These are phyloP conservation scores for Nicotiana paniculata DNA, from an alignment of 257 asterid genomes.

Conservation along the genomic window DNA sequence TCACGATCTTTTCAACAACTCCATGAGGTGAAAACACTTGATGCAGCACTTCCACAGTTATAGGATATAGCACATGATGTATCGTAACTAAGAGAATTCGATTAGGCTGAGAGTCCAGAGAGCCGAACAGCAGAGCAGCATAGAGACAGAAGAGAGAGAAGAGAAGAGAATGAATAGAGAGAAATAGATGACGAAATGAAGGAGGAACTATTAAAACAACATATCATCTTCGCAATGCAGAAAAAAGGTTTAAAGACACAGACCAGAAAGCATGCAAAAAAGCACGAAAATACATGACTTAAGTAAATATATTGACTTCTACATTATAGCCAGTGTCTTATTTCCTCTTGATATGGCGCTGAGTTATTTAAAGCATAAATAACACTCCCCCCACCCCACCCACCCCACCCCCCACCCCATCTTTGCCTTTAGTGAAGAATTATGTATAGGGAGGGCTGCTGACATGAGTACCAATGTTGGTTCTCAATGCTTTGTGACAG, in stretches of 20 bases:
- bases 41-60: slow-evolving; percentile 99
- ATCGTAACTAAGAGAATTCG: slow-evolving; percentile 97
- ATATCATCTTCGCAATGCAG: background rate
- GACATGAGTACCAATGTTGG: background rate
- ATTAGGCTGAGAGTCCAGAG: slow-evolving; percentile 93
- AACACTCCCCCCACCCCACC: background rate
- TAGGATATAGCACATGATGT: slow-evolving; percentile 99
- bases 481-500: background rate
- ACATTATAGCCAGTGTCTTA: background rate
- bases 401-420: background rate
- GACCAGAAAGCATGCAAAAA: background rate
- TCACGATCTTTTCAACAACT: slow-evolving; percentile 98
- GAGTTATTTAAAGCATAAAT: background rate
- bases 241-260: background rate
- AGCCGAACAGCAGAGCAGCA: slow-evolving; percentile 75
- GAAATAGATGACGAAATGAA: slow-evolving; percentile 44
- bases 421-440: background rate
- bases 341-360: background rate
- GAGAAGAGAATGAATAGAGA: slow-evolving; percentile 76
- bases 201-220: slow-evolving; percentile 11
- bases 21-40: slow-evolving; percentile 99
- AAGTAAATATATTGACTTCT: background rate
- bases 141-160: slow-evolving; percentile 68
- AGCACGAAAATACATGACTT: background rate
- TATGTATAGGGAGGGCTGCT: background rate